phyloP scores from a whole-genome alignment of 2,329 filamentous ascomycete genomes.

The Hymenoscyphus occultus region DNA sequence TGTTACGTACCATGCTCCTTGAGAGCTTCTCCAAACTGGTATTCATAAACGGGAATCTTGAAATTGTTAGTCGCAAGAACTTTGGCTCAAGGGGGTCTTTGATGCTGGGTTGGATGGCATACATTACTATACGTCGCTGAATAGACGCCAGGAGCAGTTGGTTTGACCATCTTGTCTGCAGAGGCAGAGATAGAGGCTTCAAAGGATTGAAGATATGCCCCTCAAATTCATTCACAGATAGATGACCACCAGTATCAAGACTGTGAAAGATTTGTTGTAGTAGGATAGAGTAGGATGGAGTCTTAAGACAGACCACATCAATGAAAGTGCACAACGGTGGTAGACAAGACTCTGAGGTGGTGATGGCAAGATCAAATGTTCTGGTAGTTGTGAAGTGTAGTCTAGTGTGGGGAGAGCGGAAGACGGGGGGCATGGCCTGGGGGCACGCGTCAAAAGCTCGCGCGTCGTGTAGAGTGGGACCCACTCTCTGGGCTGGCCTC shows the following conservation, averaged over 20 bases:
- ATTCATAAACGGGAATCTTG: slow-evolving; percentile 93
- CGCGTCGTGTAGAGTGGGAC: no score
- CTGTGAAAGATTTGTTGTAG: not conserved
- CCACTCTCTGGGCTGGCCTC: no score
- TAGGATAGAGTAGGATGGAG: not conserved
- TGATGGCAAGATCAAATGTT: not conserved
- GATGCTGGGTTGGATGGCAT: slow-evolving; percentile 33
- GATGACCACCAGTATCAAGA: not conserved
- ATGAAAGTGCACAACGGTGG: not conserved
- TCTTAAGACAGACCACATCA: not conserved
- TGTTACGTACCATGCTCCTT: slow-evolving; percentile 64
- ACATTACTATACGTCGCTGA: slow-evolving; percentile 69
- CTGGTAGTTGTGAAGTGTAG: not conserved
- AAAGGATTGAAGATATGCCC: not conserved
- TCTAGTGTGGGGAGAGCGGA: not conserved
- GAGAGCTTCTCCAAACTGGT: slow-evolving; percentile 74
- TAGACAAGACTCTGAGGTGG: not conserved
- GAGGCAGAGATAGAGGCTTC: not conserved
- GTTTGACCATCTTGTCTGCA: slow-evolving; percentile 34
- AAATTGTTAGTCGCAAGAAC: slow-evolving; percentile 10
- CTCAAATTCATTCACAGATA: slow-evolving; percentile 1
- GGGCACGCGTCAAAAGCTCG: not conserved
- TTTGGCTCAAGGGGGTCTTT: not conserved
- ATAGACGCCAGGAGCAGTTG: slow-evolving; percentile 48
- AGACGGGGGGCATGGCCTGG: not conserved